These are phyloP conservation scores for Thielaviopsis euricoi DNA, from an alignment of 2,329 filamentous ascomycete genomes.

Conservation along the genomic window DNA sequence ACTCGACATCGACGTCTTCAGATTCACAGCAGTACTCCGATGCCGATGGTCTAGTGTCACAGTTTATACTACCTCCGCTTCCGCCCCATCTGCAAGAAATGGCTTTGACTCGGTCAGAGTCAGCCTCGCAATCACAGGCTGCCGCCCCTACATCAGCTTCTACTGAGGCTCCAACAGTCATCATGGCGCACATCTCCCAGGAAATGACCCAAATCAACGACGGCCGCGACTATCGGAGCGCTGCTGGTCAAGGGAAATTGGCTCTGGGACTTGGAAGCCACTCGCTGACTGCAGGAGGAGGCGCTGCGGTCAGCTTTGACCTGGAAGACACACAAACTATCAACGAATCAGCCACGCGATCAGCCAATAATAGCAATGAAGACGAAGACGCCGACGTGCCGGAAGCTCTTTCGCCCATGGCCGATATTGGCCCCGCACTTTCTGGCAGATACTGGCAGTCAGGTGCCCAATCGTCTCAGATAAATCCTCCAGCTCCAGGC, in stretches of 20 bases:
- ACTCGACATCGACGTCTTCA: not conserved
- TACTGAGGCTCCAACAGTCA: not conserved
- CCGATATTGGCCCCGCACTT: conserved; percentile 21
- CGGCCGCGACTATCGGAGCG: conserved; percentile 38
- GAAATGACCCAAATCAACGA: conserved; percentile 39
- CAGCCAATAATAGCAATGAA: conserved; percentile 21
- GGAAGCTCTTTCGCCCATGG: conserved; percentile 18
- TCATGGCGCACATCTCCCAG: conserved; percentile 8
- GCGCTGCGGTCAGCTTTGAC: conserved; percentile 14
- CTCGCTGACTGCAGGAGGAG: conserved; percentile 15
- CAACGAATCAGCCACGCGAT: conserved; percentile 16
- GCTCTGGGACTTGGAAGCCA: conserved; percentile 13
- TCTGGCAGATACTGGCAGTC: conserved; percentile 24
- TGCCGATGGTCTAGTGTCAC: not conserved
- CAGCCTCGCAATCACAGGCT: not conserved
- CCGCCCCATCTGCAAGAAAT: not conserved
- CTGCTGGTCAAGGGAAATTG: conserved; percentile 15
- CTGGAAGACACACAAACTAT: conserved; percentile 15
- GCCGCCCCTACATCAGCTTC: not conserved
- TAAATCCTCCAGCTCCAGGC: conserved; percentile 16
- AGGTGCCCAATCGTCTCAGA: conserved; percentile 18
- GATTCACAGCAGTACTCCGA: not conserved
- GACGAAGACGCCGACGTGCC: conserved; percentile 24
- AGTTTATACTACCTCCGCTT: not conserved
- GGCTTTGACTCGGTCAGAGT: not conserved